Evolutionary conservation across 176 grass and related monocot species (phyloP).

Genomic region (Miscanthus lutarioriparius): DNA sequence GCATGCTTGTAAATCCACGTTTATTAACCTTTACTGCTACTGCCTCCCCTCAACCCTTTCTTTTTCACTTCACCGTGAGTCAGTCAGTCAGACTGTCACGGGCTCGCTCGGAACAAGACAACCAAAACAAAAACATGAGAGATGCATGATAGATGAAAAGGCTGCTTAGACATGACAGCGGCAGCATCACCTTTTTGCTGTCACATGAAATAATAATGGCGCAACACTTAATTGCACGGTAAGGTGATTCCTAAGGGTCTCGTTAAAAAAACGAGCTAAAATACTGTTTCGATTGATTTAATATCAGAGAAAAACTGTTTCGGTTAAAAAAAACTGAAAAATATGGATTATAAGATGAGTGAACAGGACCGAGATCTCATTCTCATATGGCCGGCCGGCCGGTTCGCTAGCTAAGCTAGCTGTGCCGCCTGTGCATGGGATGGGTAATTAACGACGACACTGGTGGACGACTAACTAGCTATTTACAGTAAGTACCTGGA

Average conservation of each 20-base stretch:
- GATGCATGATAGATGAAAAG: conserved; percentile 24
- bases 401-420: no score
- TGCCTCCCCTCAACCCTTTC: no score
- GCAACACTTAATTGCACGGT: conserved; percentile 35
- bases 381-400: not conserved
- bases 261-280: no score
- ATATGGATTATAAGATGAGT: no score
- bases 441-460: no score
- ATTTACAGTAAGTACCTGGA: conserved; percentile 48
- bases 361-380: no score
- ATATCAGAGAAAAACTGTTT: no score
- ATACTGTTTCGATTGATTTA: no score
- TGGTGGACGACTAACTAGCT: not conserved
- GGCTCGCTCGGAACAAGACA: not conserved
- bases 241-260: no score
- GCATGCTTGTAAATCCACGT: conserved; percentile 1
- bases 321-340: no score
- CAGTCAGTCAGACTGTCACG: not conserved
- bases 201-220: conserved; percentile 59
- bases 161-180: conserved; percentile 44
- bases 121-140: not conserved
- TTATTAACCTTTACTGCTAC: not conserved
- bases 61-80: not conserved
- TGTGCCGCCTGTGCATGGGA: not conserved
- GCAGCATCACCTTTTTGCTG: conserved; percentile 39